Percentiles rank a stretch among this genome's conserved stretches.
Evolutionary conservation across 2,329 filamentous ascomycete species (phyloP).

Genomic region (Ophiostoma sp.): DNA sequence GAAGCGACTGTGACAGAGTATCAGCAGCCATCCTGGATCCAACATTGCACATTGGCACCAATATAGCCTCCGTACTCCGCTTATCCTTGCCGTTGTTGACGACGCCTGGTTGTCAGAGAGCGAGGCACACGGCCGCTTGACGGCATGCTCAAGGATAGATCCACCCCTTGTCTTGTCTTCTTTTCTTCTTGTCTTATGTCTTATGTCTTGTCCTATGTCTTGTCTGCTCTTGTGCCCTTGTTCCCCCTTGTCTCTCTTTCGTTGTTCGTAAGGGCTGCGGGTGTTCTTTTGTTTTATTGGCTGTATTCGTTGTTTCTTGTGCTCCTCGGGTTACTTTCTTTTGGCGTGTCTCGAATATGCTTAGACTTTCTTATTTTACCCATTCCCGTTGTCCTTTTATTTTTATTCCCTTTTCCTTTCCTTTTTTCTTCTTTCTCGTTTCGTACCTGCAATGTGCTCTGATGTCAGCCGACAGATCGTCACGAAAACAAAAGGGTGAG

Average conservation of each 20-base stretch:
- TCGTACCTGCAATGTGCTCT: not conserved
- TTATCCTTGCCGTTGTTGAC: constrained; percentile 6
- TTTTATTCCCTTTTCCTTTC: not conserved
- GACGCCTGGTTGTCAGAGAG: not conserved
- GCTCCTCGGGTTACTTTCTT: not conserved
- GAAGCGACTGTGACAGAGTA: too few relatives aligned
- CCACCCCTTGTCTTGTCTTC: not conserved
- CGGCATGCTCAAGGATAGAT: not conserved
- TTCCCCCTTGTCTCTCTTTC: not conserved
- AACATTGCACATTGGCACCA: too few relatives aligned
- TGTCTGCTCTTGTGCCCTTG: not conserved
- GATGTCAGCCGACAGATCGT: constrained; percentile 8
- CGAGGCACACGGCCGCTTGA: not conserved
- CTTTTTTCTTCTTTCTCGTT: not conserved
- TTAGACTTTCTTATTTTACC: not conserved
- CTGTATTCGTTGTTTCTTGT: constrained; percentile 1
- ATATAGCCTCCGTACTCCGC: not conserved
- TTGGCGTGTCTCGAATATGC: not conserved
- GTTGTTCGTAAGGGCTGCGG: not conserved
- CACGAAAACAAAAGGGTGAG: not conserved
- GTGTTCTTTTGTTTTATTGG: constrained; percentile 5
- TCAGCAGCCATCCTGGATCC: too few relatives aligned
- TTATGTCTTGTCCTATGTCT: too few relatives aligned
- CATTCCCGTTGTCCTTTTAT: not conserved
- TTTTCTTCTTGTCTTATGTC: not conserved